Base-by-base conservation (phyloP, 139 green algal species). In the Chlorella sp. region DNA sequence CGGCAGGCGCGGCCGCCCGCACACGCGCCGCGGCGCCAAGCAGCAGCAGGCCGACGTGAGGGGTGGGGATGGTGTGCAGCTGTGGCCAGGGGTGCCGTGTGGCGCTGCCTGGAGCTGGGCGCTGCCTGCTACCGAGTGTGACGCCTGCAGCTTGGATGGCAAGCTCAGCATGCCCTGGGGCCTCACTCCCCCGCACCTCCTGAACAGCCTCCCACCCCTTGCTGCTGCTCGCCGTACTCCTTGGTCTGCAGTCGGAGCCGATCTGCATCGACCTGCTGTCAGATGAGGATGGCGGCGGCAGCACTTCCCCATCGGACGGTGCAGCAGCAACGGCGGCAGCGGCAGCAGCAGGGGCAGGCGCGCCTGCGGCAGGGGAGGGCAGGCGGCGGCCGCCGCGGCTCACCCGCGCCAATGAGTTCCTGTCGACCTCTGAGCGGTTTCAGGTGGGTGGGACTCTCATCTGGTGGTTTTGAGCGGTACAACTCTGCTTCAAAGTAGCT, bases 361-460 rank as follows among this genome's bases (percentile, higher is more conserved):
- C 36, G 36, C 34, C 64, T 70, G 64, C 64, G 5, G 64, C 64
- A 32, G 64, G 32, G 32, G 64, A 3, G 34, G 64, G 32, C 28
- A 36, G 65, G 65, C 34, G 65, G 34, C n/a, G 22, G 64, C 46
- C 64, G 26, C 51, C n/a, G 2, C 80, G 80, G 7, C 36, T 44
- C 41, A 51, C 43, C 11, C 64, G 64, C n/a, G 68, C 24, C 17
- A 34, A 32, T 16, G 17, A 22, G 36, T 75, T n/a, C 20, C 17
- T 34, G 32, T 74, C 82, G 43, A 79, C 67, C 38, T 64, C 76
- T 6, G 46, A 86, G 43, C 76, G 62, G 32, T 77, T 89, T 51
- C 58, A 83, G 77, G 76, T 82, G 38, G 26, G 51, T 14, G 20
- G 46, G 0, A n/a, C n/a, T n/a, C n/a, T n/a, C n/a, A n/a, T n/a